Conservation (phyloP, 805 yeast genomes). For the Saccharomyces mikatae region DNA sequence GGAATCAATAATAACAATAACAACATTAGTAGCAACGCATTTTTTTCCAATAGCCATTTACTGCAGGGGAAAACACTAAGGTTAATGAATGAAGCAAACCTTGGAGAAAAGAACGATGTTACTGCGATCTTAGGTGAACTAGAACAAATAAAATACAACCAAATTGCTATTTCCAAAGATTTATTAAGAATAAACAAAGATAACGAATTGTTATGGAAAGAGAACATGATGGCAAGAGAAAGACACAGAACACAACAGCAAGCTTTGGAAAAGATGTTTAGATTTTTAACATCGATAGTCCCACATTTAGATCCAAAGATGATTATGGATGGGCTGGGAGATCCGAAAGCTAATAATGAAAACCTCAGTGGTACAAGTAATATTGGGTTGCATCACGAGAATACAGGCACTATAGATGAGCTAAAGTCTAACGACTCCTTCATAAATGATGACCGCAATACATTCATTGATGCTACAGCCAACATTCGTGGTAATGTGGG, state of each 20-base stretch:
- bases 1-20: constrained; percentile 2
- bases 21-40: not conserved
- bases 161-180: constrained; percentile 75
- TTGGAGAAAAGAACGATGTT: constrained; percentile 4
- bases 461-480: not conserved
- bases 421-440: not conserved
- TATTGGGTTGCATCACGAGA: not conserved
- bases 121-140: constrained; percentile 52
- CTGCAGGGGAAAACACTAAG: constrained; percentile 4
- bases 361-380: not conserved
- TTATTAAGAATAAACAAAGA: constrained; percentile 75
- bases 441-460: not conserved
- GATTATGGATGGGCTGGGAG: constrained; percentile 17
- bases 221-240: constrained; percentile 74
- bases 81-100: constrained; percentile 10
- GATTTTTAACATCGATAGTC: constrained; percentile 71
- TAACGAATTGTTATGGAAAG: constrained; percentile 87
- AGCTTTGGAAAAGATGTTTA: constrained; percentile 76
- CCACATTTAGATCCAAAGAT: constrained; percentile 27
- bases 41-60: not conserved
- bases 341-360: not conserved
- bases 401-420: not conserved
- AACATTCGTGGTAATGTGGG: not conserved
- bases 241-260: constrained; percentile 79
- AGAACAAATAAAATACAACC: constrained; percentile 69